Base-by-base conservation (phyloP, 1,139 yeast species). In the Pichia sp. region DNA sequence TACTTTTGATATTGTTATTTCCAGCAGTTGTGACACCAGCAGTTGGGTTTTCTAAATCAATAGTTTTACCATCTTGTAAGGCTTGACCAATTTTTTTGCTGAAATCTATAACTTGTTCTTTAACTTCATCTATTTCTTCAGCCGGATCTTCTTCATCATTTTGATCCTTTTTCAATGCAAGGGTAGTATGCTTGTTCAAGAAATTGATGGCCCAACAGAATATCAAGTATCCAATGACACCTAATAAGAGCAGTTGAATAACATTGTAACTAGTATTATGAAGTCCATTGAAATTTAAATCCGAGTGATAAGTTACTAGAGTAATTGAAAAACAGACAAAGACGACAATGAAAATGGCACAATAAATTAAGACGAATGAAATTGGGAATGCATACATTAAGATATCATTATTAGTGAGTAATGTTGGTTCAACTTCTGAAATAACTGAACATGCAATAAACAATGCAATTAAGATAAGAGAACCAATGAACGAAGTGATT, bases 231-330 rank as follows among this genome's bases (percentile, higher is more conserved):
- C 35, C 44, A 19, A 44, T 34, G 3, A 43, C 4, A 6, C 36
- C n/a, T 5, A 43, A 10, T 27, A 28, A 45, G 6, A 24, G 9
- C 10, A 50, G n/a, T 27, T 50, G 50, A 14, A 45, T 15, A 15
- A 37, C n/a, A 30, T 39, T 38, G 12, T 27, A 49, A 6, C 42
- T 30, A 3, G 48, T 30, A 31, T 44, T 49, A 27, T 47, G 41
- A 17, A 38, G 17, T 3, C 48, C 46, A 24, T 42, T 38, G 22
- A 32, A 38, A 17, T 49, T 44, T 11, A 44, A 4, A 11, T 44
- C 36, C 7, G 35, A 19, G 21, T 42, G 37, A 22, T 38, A 45
- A 8, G 40, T 42, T 5, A 22, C 17, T 3, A 47, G n/a, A 12
- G 42, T 37, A 19, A 47, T 22, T 15, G 20, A 37, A 9, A 42